These are phyloP conservation scores for Paratrimastix pyriformis DNA, from an alignment of 78 protist species.

Conservation along the genomic window DNA sequence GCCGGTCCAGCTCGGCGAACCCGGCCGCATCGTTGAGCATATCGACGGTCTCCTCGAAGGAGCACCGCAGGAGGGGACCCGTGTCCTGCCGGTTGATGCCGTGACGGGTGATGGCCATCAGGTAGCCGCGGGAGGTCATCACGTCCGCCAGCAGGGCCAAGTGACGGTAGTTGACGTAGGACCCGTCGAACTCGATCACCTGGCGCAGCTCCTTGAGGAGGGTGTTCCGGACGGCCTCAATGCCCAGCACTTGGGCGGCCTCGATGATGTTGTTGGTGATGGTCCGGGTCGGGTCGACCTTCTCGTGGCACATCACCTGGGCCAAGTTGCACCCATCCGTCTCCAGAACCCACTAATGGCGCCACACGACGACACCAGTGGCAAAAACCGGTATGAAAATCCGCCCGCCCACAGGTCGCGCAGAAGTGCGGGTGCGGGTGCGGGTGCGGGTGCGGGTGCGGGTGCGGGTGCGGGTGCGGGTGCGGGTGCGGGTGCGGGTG, in stretches of 20 bases:
- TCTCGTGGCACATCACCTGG: conserved; percentile 54
- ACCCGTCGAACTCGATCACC: conserved; percentile 73
- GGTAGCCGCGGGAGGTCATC: conserved; percentile 88
- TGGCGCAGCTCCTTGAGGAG: conserved; percentile 73
- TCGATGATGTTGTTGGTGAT: conserved; percentile 87
- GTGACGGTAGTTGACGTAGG: conserved; percentile 97
- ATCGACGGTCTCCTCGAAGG: conserved; percentile 98
- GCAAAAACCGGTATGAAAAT: no score
- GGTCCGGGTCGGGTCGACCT: conserved; percentile 73
- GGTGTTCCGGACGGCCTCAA: conserved; percentile 92
- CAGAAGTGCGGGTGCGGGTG: no score
- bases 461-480: no score
- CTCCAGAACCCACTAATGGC: conserved; percentile 64
- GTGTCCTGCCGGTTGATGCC: conserved; percentile 88
- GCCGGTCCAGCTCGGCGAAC: conserved; percentile 62
- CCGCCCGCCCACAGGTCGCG: no score
- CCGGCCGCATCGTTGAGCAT: conserved; percentile 90
- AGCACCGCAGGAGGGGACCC: conserved; percentile 72
- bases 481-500: no score
- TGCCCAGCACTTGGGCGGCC: conserved; percentile 77
- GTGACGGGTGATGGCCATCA: conserved; percentile 94
- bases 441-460: no score
- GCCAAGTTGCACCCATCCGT: conserved; percentile 80
- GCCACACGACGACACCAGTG: no score
- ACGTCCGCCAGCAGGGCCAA: conserved; percentile 81